A percentile compares a stretch with the other conserved stretches of the same genome.
These are phyloP conservation scores for Collybia nuda DNA, from an alignment of 768 basidiomycete genomes.

Conservation along the genomic window DNA sequence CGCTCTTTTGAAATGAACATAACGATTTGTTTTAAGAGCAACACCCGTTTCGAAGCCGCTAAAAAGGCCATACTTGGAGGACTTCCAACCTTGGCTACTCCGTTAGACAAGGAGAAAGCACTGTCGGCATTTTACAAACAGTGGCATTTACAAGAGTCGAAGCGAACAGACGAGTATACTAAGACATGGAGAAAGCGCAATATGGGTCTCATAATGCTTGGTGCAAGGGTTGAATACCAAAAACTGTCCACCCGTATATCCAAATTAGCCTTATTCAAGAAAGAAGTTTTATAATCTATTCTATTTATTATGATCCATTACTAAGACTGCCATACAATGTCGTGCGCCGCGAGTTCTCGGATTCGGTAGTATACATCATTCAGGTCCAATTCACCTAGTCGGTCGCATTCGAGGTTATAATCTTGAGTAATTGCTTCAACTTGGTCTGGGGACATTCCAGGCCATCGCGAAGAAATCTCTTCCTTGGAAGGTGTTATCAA, in stretches of 20 bases:
- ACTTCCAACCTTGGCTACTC: conserved; percentile 48
- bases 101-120: conserved; percentile 62
- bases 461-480: conserved; percentile 72
- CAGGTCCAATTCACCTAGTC: conserved; percentile 56
- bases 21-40: conserved; percentile 49
- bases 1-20: background rate
- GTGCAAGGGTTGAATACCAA: conserved; percentile 54
- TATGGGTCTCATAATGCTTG: conserved; percentile 51
- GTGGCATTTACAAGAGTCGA: conserved; percentile 73
- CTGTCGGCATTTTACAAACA: conserved; percentile 71
- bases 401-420: conserved; percentile 60
- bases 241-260: conserved; percentile 35
- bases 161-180: conserved; percentile 58
- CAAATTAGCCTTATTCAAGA: conserved; percentile 21
- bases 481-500: conserved; percentile 52
- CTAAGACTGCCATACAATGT: conserved; percentile 35
- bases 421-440: conserved; percentile 58
- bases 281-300: background rate
- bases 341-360: conserved; percentile 58
- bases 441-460: conserved; percentile 68
- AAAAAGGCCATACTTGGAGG: conserved; percentile 57
- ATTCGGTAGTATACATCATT: conserved; percentile 63
- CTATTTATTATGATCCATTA: background rate
- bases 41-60: conserved; percentile 75
- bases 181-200: conserved; percentile 68